These are phyloP conservation scores for Mrakia hoshinonis DNA, from an alignment of 768 basidiomycete species.

Conservation along the genomic window DNA sequence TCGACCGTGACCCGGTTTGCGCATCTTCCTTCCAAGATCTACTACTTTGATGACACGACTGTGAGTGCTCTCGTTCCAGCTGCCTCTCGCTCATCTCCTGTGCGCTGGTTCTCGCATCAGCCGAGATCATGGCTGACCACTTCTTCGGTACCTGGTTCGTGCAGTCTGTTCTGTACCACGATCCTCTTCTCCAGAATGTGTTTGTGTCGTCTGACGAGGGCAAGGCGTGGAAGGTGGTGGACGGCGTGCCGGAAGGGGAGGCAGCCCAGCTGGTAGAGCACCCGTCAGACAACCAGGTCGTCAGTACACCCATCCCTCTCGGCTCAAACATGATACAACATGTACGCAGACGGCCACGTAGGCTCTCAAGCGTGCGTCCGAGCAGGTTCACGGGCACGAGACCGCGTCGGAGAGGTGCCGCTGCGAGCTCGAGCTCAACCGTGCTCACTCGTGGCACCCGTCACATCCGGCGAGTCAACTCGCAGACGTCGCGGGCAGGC, in stretches of 20 bases:
- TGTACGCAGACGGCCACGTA: no score
- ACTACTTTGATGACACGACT: constrained; percentile 87
- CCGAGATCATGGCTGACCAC: not conserved
- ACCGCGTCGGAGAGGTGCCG: no score
- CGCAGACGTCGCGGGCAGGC: no score
- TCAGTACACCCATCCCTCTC: constrained; percentile 40
- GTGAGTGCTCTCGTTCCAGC: constrained; percentile 46
- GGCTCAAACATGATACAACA: no score
- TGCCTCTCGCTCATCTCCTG: constrained; percentile 26
- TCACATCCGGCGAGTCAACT: no score
- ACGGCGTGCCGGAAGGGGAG: constrained; percentile 52
- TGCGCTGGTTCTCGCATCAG: not conserved
- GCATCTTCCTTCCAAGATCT: constrained; percentile 42
- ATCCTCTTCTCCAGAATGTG: constrained; percentile 58
- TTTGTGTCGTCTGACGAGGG: constrained; percentile 83
- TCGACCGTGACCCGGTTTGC: constrained; percentile 22
- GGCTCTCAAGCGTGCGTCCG: no score
- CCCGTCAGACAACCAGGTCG: constrained; percentile 70
- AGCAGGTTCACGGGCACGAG: no score
- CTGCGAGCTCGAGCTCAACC: no score
- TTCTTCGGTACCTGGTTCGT: not conserved
- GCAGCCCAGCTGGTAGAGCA: constrained; percentile 72
- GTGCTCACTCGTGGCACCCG: no score
- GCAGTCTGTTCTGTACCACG: constrained; percentile 72
- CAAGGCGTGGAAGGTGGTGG: constrained; percentile 52